Evolutionary conservation across 2,329 filamentous ascomycete species (phyloP).

Genomic region (Nemania diffusa): DNA sequence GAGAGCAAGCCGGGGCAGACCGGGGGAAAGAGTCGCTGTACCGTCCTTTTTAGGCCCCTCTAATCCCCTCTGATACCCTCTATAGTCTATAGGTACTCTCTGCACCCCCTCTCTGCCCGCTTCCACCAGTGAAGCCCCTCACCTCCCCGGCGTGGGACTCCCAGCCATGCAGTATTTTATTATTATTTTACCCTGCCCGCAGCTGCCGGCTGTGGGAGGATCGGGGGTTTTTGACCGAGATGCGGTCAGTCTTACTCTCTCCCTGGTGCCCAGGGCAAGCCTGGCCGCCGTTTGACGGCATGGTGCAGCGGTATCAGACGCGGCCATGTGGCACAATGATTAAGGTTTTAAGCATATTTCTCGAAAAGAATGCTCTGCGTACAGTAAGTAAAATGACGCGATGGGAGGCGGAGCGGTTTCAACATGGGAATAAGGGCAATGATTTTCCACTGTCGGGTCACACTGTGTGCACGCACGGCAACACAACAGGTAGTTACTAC

Average conservation of each 20-base stretch:
- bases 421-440: not conserved
- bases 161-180: conserved; percentile 3
- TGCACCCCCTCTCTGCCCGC: too few species aligned
- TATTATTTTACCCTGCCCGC: conserved; percentile 3
- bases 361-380: not conserved
- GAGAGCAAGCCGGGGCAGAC: not conserved
- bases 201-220: conserved; percentile 23
- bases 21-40: not conserved
- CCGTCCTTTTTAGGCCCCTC: conserved; percentile 1
- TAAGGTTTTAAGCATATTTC: conserved; percentile 40
- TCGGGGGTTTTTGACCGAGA: conserved; percentile 38
- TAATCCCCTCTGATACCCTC: too few species aligned
- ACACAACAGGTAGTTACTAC: too few species aligned
- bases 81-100: too few species aligned
- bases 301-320: not conserved
- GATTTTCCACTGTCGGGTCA: conserved; percentile 4
- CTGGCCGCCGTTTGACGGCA: conserved; percentile 27
- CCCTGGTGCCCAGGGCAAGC: conserved; percentile 30
- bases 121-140: conserved; percentile 1
- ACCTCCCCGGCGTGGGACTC: conserved; percentile 9
- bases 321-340: conserved; percentile 27
- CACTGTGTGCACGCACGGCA: conserved; percentile 8
- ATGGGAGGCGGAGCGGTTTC: not conserved
- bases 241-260: conserved; percentile 36
- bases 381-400: conserved; percentile 36